Percentiles rank a stretch among this genome's conserved stretches.
phyloP scores from a whole-genome alignment of 495 filamentous ascomycete species.

The Aspergillus funiculosus region DNA sequence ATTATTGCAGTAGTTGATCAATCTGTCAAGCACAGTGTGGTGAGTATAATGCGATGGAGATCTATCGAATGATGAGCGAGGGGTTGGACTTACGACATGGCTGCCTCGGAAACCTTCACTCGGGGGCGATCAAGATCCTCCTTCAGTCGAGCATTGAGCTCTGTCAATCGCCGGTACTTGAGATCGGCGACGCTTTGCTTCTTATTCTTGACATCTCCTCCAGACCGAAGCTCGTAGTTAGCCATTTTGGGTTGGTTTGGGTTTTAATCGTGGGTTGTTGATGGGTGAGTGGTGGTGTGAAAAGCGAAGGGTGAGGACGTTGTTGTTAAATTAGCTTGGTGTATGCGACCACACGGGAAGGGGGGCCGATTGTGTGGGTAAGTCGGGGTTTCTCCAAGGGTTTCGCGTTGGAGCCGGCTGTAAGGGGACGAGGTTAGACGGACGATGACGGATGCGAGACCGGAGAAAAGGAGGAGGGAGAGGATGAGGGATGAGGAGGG shows the following conservation, averaged over 20 bases:
- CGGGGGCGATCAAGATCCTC: constrained; percentile 93
- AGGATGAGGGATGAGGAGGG: constrained; percentile 3
- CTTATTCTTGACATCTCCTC: constrained; percentile 79
- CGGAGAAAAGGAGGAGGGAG: constrained; percentile 7
- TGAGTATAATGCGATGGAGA: constrained; percentile 4
- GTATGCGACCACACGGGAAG: constrained; percentile 6
- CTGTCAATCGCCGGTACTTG: constrained; percentile 90
- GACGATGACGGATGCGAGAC: constrained; percentile 10
- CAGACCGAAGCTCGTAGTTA: constrained; percentile 52
- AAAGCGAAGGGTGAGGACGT: background rate
- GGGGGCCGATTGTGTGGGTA: constrained; percentile 4
- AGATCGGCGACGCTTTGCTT: constrained; percentile 99
- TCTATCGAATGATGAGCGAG: background rate
- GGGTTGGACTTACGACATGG: constrained; percentile 68
- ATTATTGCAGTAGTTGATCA: constrained; percentile 93
- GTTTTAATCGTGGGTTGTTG: too few species aligned
- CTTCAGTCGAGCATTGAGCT: constrained; percentile 87
- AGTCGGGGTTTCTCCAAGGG: background rate
- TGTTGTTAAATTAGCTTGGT: too few species aligned
- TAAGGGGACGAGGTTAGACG: constrained; percentile 9
- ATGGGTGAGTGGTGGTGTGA: constrained; percentile 1
- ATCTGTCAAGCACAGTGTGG: constrained; percentile 48
- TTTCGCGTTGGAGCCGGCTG: constrained; percentile 13
- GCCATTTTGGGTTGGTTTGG: constrained; percentile 40
- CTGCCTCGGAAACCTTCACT: constrained; percentile 90